These are phyloP conservation scores for Didymellaceae sp. DNA, from an alignment of 2,329 filamentous ascomycete species.

Conservation along the genomic window DNA sequence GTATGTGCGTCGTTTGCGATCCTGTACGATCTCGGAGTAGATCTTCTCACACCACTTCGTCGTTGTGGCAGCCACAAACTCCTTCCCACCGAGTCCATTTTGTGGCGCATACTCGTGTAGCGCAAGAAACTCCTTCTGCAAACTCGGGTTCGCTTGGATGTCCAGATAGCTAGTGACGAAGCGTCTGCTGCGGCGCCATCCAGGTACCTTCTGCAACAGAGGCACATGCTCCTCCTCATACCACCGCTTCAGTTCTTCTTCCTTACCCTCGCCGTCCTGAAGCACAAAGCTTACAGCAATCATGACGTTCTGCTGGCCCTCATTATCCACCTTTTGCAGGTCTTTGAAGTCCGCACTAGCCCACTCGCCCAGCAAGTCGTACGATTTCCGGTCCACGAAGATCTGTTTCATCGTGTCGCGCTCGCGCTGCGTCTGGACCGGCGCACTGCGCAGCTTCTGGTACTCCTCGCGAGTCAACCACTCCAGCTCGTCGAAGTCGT, in stretches of 20 bases:
- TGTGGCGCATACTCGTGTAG: slow-evolving; percentile 74
- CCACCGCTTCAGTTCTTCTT: slow-evolving; percentile 70
- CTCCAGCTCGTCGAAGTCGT: slow-evolving; percentile 79
- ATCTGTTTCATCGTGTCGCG: slow-evolving; percentile 68
- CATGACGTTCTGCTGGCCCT: slow-evolving; percentile 62
- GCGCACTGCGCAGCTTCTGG: slow-evolving; percentile 65
- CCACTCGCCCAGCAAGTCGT: slow-evolving; percentile 66
- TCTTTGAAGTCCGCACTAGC: slow-evolving; percentile 64
- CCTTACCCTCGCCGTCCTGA: slow-evolving; percentile 58
- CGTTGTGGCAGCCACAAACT: slow-evolving; percentile 67
- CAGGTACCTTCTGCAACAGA: slow-evolving; percentile 75
- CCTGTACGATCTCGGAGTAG: slow-evolving; percentile 63
- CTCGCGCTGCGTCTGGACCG: slow-evolving; percentile 64
- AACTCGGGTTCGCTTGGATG: slow-evolving; percentile 41
- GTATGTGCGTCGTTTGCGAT: slow-evolving; percentile 67
- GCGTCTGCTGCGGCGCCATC: slow-evolving; percentile 77
- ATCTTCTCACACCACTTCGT: slow-evolving; percentile 69
- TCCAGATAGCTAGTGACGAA: slow-evolving; percentile 70
- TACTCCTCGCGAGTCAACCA: slow-evolving; percentile 75
- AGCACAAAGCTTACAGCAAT: slow-evolving; percentile 67
- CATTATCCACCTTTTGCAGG: slow-evolving; percentile 65
- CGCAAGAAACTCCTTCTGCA: slow-evolving; percentile 63
- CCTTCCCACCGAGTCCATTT: slow-evolving; percentile 71
- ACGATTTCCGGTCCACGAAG: slow-evolving; percentile 73
- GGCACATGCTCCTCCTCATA: slow-evolving; percentile 76